These are phyloP conservation scores for Clavispora carvajalis DNA, from an alignment of 805 yeast genomes.

Conservation along the genomic window DNA sequence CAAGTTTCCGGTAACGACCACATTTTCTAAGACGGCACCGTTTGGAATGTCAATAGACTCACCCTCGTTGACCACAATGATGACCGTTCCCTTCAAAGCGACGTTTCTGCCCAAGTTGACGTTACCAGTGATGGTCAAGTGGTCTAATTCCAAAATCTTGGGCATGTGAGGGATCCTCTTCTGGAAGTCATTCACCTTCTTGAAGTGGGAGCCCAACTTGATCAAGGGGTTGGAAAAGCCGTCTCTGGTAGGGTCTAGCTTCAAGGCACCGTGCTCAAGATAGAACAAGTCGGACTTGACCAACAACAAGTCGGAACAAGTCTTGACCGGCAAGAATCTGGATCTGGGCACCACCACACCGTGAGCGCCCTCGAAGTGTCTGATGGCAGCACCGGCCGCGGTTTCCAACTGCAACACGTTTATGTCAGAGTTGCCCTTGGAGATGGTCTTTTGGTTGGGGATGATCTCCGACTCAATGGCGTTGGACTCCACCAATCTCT, in stretches of 20 bases:
- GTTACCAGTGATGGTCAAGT: conserved; percentile 95
- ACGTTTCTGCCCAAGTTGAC: conserved; percentile 87
- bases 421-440: conserved; percentile 69
- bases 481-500: conserved; percentile 81
- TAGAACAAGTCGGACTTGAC: conserved; percentile 93
- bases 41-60: conserved; percentile 96
- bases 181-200: conserved; percentile 90
- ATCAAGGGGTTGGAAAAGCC: conserved; percentile 91
- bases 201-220: conserved; percentile 94
- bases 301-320: conserved; percentile 88
- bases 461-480: conserved; percentile 88
- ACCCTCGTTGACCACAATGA: conserved; percentile 95
- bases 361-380: conserved; percentile 90
- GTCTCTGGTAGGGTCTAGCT: conserved; percentile 76
- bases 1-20: conserved; percentile 93
- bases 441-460: conserved; percentile 86
- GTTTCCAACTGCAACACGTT: conserved; percentile 94
- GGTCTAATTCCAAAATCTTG: conserved; percentile 91
- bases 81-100: conserved; percentile 92
- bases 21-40: conserved; percentile 91
- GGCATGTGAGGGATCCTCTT: conserved; percentile 93
- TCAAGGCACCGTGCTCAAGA: conserved; percentile 87
- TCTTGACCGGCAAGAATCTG: conserved; percentile 96
- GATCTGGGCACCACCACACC: conserved; percentile 99
- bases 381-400: conserved; percentile 98